Evolutionary conservation across 139 green algal species (phyloP).

Genomic region (Closterium sp.): DNA sequence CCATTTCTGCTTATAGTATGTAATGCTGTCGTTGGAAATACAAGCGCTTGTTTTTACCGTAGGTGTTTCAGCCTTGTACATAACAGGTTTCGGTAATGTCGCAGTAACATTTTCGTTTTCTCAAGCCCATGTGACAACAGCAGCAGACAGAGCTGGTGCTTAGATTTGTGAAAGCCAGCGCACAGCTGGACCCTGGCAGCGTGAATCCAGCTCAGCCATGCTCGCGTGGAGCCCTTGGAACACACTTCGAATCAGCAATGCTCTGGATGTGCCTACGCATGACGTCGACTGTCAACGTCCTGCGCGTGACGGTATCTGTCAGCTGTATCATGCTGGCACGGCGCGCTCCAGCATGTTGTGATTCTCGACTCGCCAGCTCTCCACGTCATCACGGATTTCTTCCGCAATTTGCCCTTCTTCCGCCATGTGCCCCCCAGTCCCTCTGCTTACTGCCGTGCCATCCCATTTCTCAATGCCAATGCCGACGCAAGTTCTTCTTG

Average conservation of each 20-base stretch:
- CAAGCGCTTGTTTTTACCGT: too few species aligned
- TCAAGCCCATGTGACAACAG: background rate
- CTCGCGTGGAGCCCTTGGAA: background rate
- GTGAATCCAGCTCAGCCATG: background rate
- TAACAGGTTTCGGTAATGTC: background rate
- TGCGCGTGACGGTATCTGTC: background rate
- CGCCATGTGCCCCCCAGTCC: too few species aligned
- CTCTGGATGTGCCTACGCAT: background rate
- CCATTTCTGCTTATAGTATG: background rate
- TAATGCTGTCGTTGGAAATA: background rate
- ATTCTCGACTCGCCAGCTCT: background rate
- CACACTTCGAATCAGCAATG: background rate
- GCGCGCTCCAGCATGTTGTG: background rate
- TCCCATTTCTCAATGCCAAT: background rate
- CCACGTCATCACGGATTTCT: background rate
- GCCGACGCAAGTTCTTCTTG: background rate
- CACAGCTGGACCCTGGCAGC: background rate
- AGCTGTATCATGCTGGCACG: background rate
- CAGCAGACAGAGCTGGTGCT: background rate
- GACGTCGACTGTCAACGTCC: background rate
- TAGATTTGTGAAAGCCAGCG: background rate
- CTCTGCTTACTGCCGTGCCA: too few species aligned
- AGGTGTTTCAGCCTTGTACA: background rate
- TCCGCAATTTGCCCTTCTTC: background rate
- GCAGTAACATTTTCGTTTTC: background rate